phyloP scores from a whole-genome alignment of 2,329 filamentous ascomycete genomes.

The Curvularia sp. region DNA sequence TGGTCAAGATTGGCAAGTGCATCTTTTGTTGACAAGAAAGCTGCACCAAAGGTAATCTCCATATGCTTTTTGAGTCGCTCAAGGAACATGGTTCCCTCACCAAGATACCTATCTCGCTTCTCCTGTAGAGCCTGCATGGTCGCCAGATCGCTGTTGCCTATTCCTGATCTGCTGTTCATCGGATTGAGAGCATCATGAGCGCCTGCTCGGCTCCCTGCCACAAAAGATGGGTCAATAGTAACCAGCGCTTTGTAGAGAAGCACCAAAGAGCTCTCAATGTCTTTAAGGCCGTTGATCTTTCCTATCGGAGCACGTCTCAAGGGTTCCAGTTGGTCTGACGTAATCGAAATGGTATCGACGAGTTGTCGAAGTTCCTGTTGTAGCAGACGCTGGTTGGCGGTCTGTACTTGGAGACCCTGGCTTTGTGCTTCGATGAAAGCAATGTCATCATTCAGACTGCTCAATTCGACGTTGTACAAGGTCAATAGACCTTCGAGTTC shows the following conservation, averaged over 20 bases:
- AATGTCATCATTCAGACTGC: slow-evolving; percentile 90
- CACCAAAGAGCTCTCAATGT: slow-evolving; percentile 79
- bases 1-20: slow-evolving; percentile 61
- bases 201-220: slow-evolving; percentile 57
- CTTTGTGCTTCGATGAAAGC: slow-evolving; percentile 97
- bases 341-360: slow-evolving; percentile 91
- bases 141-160: slow-evolving; percentile 75
- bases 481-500: slow-evolving; percentile 94
- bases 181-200: slow-evolving; percentile 52
- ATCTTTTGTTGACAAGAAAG: slow-evolving; percentile 73
- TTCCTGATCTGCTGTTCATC: slow-evolving; percentile 59
- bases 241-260: slow-evolving; percentile 90
- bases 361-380: slow-evolving; percentile 88
- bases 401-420: slow-evolving; percentile 95
- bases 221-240: slow-evolving; percentile 86
- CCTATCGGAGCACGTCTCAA: slow-evolving; percentile 78
- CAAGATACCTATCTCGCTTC: slow-evolving; percentile 87
- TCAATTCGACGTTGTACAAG: slow-evolving; percentile 88
- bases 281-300: slow-evolving; percentile 71
- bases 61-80: slow-evolving; percentile 82
- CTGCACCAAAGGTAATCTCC: slow-evolving; percentile 78
- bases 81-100: slow-evolving; percentile 78
- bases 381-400: slow-evolving; percentile 93
- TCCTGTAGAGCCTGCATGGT: slow-evolving; percentile 94
- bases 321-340: slow-evolving; percentile 74